Evolutionary conservation across 2,329 filamentous ascomycete species (phyloP), one percentile per base, ranked within the genome.

Genomic region (Tympanopsis confertula): DNA sequence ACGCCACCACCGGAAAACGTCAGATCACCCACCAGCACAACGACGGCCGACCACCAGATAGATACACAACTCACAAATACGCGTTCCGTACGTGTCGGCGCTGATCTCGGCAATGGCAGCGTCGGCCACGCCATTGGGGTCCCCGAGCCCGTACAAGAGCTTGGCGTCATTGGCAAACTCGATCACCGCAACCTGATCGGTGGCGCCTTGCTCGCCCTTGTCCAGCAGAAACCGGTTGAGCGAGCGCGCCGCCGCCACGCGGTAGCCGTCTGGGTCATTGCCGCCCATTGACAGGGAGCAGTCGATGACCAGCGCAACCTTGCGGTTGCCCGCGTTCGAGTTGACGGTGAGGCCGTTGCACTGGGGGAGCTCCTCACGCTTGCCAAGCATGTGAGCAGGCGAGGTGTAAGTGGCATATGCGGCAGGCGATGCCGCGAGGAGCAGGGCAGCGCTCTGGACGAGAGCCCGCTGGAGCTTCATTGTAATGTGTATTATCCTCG

Each of bases 271-370:
- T 4, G 45, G 49, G 29, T 51, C 49, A 10, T 37, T 41, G 15
- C 19, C 22, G 13, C 15, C 13, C 46, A 50, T 50, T 19, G 49
- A 50, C 3, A 43, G 41, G 1, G 46, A 48, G n/a, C 39, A 43
- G 37, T 51, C 49, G 39, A 51, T 44, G 5, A 50, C 49, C 20
- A 51, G 46, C 33, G 41, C 49, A 12, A 50, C 45, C 36, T 50
- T 49, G 15, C 47, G 42, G 37, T 47, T 40, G 26, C 47, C 49
- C 42, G 48, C 45, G 39, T 46, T 48, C 22, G 36, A 39, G 35
- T 14, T 39, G 26, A 47, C 35, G 19, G 36, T 41, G 12, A 44
- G 44, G 20, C 39, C 41, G 7, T 32, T 36, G 33, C 37, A 38
- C 4, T n/a, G n/a, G n/a, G n/a, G n/a, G n/a, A 41, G 37, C 20